phyloP scores from a whole-genome alignment of 805 yeast species.

The Zygotorulaspora chibaensis region DNA sequence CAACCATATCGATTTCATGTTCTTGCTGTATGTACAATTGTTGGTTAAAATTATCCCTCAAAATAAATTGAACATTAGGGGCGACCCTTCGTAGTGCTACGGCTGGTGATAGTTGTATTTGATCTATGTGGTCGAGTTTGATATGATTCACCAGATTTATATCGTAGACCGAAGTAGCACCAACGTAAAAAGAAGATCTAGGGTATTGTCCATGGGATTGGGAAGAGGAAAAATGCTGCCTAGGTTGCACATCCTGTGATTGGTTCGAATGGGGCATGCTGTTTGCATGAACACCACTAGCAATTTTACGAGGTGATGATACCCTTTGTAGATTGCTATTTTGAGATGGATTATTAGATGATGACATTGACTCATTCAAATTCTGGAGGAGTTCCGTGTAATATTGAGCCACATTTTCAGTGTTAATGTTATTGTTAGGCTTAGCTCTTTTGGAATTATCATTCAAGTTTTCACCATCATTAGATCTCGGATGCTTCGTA shows the following conservation, averaged over 20 bases:
- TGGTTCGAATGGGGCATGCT: constrained; percentile 6
- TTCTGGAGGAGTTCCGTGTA: constrained; percentile 27
- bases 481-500: constrained; percentile 22
- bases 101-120: constrained; percentile 64
- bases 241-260: constrained; percentile 1
- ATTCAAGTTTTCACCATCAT: constrained; percentile 21
- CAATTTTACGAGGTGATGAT: constrained; percentile 2
- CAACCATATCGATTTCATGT: constrained; percentile 77
- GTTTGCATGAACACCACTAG: constrained; percentile 3
- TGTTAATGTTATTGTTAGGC: constrained; percentile 9
- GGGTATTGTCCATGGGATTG: constrained; percentile 61
- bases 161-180: constrained; percentile 85
- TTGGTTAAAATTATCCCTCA: constrained; percentile 76
- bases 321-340: neutral
- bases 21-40: constrained; percentile 65
- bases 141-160: constrained; percentile 60
- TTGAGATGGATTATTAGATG: constrained; percentile 4
- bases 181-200: constrained; percentile 81
- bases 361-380: constrained; percentile 15
- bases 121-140: constrained; percentile 67
- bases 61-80: constrained; percentile 64
- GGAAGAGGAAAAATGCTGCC: constrained; percentile 2
- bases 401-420: constrained; percentile 17
- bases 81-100: constrained; percentile 76
- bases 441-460: constrained; percentile 22